Percentiles rank a stretch among this genome's conserved stretches.
Conservation (phyloP, 257 asterid genomes). For the Salvia hispanica region DNA sequence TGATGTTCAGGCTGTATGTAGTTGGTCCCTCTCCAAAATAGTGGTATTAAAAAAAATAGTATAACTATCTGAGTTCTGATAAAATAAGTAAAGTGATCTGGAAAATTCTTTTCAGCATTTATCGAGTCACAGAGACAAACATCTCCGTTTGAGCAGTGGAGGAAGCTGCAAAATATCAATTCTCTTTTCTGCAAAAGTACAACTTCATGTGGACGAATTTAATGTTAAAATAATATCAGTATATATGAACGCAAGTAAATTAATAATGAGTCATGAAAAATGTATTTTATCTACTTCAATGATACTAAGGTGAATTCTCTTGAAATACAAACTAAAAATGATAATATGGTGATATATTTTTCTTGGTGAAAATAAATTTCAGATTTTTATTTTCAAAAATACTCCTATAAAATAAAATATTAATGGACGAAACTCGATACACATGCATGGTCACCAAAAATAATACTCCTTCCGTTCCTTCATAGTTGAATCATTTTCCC, state of each 20-base stretch:
- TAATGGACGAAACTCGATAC: no score
- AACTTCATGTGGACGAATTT: not conserved
- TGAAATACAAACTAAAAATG: no score
- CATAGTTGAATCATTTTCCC: no score
- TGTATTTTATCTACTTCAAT: no score
- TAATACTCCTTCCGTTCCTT: no score
- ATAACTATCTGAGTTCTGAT: not conserved
- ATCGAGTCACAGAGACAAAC: not conserved
- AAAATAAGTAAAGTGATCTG: not conserved
- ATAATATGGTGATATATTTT: no score
- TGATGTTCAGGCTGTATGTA: not conserved
- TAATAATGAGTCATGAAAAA: not conserved
- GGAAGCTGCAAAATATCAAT: not conserved
- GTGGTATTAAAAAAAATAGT: not conserved
- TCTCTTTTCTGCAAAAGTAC: not conserved
- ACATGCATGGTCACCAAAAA: no score
- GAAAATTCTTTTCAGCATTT: not conserved
- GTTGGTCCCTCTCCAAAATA: conserved; percentile 13
- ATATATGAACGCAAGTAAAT: not conserved
- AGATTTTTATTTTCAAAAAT: no score
- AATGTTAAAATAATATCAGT: not conserved
- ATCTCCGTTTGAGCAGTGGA: not conserved
- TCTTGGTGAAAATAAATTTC: no score
- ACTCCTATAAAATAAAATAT: no score
- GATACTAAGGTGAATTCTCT: not conserved